Evolutionary conservation across 768 basidiomycete species (phyloP).

Genomic region (Rubroboletus satanas): DNA sequence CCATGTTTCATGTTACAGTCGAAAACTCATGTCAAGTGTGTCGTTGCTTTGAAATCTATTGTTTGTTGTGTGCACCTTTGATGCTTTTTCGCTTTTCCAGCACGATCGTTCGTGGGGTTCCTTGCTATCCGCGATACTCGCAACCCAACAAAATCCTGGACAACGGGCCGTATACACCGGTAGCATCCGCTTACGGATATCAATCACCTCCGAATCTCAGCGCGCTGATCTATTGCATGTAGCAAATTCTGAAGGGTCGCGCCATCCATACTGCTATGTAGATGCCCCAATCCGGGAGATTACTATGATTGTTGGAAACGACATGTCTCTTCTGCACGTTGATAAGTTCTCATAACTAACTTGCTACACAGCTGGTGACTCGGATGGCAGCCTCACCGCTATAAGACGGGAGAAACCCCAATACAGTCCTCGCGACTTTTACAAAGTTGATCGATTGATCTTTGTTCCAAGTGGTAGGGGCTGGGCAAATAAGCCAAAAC

Average conservation of each 20-base stretch:
- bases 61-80: neutral
- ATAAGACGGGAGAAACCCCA: neutral
- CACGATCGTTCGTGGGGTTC: neutral
- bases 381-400: neutral
- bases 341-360: neutral
- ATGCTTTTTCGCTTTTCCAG: no score
- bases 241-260: neutral
- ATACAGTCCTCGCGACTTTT: no score
- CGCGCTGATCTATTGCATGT: neutral
- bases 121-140: neutral
- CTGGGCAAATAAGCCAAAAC: neutral
- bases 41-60: neutral
- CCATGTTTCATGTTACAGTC: neutral
- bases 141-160: neutral
- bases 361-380: neutral
- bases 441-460: neutral
- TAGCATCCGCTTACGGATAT: neutral
- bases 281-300: neutral
- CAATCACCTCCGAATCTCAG: neutral
- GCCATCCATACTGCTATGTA: neutral
- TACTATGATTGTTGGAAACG: neutral
- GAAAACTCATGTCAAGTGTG: neutral
- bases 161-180: neutral
- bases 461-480: neutral
- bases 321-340: neutral